Percentiles rank a stretch among this genome's conserved stretches.
Conservation (phyloP, 371 early-diverging fungal genomes). For the Mucor mucedo region DNA sequence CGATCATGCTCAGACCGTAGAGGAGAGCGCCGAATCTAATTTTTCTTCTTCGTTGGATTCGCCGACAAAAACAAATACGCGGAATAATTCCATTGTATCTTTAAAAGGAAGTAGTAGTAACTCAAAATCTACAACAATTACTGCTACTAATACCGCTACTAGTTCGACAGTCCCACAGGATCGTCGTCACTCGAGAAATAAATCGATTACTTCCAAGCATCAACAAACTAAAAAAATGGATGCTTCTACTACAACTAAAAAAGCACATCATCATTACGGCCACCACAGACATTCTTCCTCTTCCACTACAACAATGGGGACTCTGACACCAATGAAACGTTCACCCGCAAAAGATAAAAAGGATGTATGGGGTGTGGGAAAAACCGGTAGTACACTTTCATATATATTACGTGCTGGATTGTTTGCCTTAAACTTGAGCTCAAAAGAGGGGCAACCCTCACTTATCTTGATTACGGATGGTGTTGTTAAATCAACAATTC, state of each 20-base stretch:
- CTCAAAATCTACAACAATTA: not conserved
- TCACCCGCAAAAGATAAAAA: constrained; percentile 27
- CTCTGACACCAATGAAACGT: not conserved
- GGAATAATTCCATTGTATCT: constrained; percentile 4
- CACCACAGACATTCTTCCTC: constrained; percentile 20
- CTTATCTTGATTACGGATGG: constrained; percentile 87
- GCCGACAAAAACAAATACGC: not conserved
- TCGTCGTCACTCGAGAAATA: constrained; percentile 3
- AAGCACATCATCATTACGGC: not conserved
- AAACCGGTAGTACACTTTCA: constrained; percentile 62
- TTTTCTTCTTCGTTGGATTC: constrained; percentile 7
- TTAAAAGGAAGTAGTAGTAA: not conserved
- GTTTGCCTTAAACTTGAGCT: constrained; percentile 72
- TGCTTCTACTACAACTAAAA: not conserved
- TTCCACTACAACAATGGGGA: too few species aligned
- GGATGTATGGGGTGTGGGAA: constrained; percentile 67
- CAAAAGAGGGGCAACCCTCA: constrained; percentile 68
- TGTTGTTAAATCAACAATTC: constrained; percentile 70
- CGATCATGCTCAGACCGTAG: constrained; percentile 37
- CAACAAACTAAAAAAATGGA: constrained; percentile 6
- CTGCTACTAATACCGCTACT: too few species aligned
- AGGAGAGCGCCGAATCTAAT: constrained; percentile 17
- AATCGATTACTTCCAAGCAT: constrained; percentile 5
- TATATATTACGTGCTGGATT: constrained; percentile 72
- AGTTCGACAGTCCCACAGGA: not conserved